Percentiles rank a stretch among this genome's conserved stretches.
These are phyloP conservation scores for Senna siamea DNA, from an alignment of 306 rosid species.

Conservation along the genomic window DNA sequence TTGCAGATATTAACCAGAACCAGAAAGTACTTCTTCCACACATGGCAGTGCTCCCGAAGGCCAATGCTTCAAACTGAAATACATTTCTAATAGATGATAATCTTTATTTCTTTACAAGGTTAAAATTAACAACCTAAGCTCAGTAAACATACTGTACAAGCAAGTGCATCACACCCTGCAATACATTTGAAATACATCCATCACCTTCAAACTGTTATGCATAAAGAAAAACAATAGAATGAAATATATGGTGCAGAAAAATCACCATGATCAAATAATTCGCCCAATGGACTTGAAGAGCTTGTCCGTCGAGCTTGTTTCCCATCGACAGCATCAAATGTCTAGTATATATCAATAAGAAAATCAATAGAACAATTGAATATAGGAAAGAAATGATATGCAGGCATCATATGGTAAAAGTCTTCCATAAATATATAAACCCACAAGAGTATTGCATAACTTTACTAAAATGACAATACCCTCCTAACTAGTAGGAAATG, in stretches of 20 bases:
- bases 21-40: conserved; percentile 88
- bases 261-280: conserved; percentile 95
- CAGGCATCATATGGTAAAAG: conserved; percentile 11
- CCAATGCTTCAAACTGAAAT: conserved; percentile 82
- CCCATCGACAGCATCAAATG: conserved; percentile 99
- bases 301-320: conserved; percentile 97
- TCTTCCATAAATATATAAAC: conserved; percentile 2
- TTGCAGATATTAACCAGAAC: conserved; percentile 94
- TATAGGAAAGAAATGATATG: conserved; percentile 7
- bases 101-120: conserved; percentile 34
- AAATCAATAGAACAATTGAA: conserved; percentile 11
- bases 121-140: conserved; percentile 28
- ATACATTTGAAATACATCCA: conserved; percentile 41
- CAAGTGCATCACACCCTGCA: conserved; percentile 99
- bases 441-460: not conserved
- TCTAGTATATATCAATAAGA: conserved; percentile 49
- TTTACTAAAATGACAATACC: conserved; percentile 18
- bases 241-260: conserved; percentile 24
- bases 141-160: conserved; percentile 78
- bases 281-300: conserved; percentile 97
- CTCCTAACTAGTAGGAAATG: conserved; percentile 17
- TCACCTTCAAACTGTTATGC: conserved; percentile 34
- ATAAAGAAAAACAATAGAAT: conserved; percentile 10
- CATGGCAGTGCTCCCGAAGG: conserved; percentile 96
- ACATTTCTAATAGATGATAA: conserved; percentile 29